Conservation (phyloP, 176 grass and related monocot genomes). For the Tillandsia fasciculata region DNA sequence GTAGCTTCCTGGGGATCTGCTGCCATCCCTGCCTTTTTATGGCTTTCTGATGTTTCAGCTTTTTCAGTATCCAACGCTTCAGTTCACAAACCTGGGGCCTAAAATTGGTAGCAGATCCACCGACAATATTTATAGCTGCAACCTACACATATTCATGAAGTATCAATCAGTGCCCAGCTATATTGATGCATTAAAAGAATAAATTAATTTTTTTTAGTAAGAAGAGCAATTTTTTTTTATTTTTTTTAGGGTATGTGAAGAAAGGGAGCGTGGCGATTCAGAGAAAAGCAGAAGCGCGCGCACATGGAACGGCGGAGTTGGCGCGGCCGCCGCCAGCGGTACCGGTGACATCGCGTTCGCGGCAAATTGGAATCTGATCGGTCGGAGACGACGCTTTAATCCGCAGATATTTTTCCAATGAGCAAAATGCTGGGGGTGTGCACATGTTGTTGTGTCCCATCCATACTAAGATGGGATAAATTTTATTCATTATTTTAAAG, state of each 20-base stretch:
- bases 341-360: neutral
- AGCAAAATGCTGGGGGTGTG: no score
- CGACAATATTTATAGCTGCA: neutral
- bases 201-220: no score
- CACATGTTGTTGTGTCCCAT: no score
- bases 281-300: neutral
- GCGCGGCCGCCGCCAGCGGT: neutral
- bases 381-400: neutral
- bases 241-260: no score
- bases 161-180: neutral
- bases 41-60: constrained; percentile 32
- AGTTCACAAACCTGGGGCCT: constrained; percentile 27
- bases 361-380: neutral
- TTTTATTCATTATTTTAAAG: no score
- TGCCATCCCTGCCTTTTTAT: constrained; percentile 39
- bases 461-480: no score
- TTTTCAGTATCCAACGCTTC: constrained; percentile 38
- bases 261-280: no score
- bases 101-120: constrained; percentile 15
- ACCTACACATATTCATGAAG: constrained; percentile 22
- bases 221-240: no score
- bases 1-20: constrained; percentile 32
- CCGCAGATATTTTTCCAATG: neutral
- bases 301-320: neutral
- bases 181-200: neutral